A percentile compares a stretch with the other conserved stretches of the same genome.
phyloP scores from a whole-genome alignment of 164 flowering plant genomes.

The Kingdonia uniflora region DNA sequence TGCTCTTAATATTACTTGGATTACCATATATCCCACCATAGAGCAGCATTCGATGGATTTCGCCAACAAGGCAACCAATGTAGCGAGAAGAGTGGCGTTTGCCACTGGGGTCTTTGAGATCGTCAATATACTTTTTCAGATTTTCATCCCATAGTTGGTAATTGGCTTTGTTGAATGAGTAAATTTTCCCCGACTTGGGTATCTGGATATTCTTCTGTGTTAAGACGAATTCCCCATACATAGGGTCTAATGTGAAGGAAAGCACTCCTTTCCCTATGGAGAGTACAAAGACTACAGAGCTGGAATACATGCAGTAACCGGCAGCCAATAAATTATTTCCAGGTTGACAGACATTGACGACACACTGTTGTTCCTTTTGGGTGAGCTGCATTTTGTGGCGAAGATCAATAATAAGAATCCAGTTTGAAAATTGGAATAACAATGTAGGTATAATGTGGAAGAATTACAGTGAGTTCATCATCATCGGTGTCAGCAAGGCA shows the following conservation, averaged over 20 bases:
- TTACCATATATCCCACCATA: conserved; percentile 86
- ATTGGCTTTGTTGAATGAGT: conserved; percentile 84
- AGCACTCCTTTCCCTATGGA: conserved; percentile 70
- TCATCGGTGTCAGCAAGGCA: conserved; percentile 49
- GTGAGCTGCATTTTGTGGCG: conserved; percentile 26
- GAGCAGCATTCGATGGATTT: conserved; percentile 62
- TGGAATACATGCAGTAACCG: conserved; percentile 94
- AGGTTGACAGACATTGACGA: conserved; percentile 80
- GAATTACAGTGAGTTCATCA: conserved; percentile 39
- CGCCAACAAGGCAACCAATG: conserved; percentile 84
- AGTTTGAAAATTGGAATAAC: not conserved
- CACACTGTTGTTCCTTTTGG: conserved; percentile 37
- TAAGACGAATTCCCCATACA: conserved; percentile 77
- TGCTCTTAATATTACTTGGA: conserved; percentile 72
- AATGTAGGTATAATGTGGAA: not conserved
- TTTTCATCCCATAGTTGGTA: conserved; percentile 87
- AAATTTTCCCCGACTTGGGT: conserved; percentile 70
- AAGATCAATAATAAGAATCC: too few species aligned
- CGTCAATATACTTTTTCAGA: conserved; percentile 73
- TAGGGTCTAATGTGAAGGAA: conserved; percentile 70
- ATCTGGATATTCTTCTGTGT: conserved; percentile 70
- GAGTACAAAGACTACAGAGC: conserved; percentile 72
- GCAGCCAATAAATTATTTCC: conserved; percentile 83
- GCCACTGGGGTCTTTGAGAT: conserved; percentile 65
- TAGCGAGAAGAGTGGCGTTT: conserved; percentile 87